These are phyloP conservation scores for Xylariomycetidae sp. DNA, from an alignment of 2,329 filamentous ascomycete genomes.

Conservation along the genomic window DNA sequence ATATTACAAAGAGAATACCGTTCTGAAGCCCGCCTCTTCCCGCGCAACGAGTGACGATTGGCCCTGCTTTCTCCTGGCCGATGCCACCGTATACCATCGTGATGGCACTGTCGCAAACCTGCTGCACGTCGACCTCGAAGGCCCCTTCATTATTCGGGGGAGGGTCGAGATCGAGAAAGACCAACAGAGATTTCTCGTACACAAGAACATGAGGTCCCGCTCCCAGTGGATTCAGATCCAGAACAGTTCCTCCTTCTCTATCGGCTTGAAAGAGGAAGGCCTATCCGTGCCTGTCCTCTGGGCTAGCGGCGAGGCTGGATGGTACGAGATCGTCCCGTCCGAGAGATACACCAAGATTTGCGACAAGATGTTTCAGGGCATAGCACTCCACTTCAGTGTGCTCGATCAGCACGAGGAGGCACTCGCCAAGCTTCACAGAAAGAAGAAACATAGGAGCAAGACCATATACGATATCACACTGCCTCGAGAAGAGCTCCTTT, in stretches of 20 bases:
- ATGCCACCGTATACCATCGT: constrained; percentile 54
- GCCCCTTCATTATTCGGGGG: constrained; percentile 60
- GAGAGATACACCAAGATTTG: constrained; percentile 51
- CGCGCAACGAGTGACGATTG: constrained; percentile 44
- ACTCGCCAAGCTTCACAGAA: constrained; percentile 25
- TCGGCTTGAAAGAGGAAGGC: constrained; percentile 45
- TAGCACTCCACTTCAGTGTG: constrained; percentile 60
- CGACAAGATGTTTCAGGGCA: constrained; percentile 57
- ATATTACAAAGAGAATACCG: constrained; percentile 28
- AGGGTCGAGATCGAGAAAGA: constrained; percentile 47
- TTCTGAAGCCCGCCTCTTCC: constrained; percentile 31
- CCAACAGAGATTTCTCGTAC: constrained; percentile 29
- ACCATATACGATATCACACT: constrained; percentile 21
- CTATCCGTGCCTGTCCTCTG: constrained; percentile 56
- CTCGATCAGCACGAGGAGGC: constrained; percentile 49
- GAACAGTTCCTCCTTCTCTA: constrained; percentile 45
- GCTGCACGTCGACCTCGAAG: constrained; percentile 53
- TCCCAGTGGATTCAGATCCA: constrained; percentile 48
- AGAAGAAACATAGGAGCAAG: constrained; percentile 28
- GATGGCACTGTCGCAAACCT: constrained; percentile 57
- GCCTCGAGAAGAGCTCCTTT: constrained; percentile 29
- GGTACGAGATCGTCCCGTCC: constrained; percentile 64
- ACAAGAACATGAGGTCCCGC: constrained; percentile 22
- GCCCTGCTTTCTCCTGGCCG: constrained; percentile 56
- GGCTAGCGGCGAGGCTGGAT: constrained; percentile 61